Conservation (phyloP, 228 moss, liverwort and hornwort genomes). For the Sphagnum fallax region DNA sequence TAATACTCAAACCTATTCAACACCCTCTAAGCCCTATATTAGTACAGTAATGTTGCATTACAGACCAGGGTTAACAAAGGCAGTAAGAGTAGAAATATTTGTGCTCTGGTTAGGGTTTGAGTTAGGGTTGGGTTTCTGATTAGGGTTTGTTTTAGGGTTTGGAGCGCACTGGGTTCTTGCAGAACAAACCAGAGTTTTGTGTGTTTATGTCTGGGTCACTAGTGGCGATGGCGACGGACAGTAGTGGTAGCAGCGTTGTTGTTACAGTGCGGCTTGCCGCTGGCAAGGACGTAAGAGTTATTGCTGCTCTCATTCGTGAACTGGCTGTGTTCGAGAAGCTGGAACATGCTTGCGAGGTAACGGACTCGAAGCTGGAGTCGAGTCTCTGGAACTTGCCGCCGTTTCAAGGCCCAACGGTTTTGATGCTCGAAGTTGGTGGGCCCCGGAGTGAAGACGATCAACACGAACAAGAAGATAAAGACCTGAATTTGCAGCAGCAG, state of each 20-base stretch:
- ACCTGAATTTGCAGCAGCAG: neutral
- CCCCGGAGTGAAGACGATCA: neutral
- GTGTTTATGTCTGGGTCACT: no score
- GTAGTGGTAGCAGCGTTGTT: conserved; percentile 21
- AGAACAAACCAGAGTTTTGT: no score
- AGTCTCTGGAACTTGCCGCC: conserved; percentile 61
- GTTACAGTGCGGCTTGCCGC: conserved; percentile 61
- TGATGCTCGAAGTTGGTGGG: conserved; percentile 63
- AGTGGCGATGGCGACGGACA: conserved; percentile 10
- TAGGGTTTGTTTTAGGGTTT: no score
- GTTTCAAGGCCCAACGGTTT: conserved; percentile 70
- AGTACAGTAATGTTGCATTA: no score
- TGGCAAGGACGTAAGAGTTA: conserved; percentile 40
- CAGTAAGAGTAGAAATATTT: no score
- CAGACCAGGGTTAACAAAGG: no score
- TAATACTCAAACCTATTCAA: no score
- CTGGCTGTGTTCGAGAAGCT: conserved; percentile 82
- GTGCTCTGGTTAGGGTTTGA: no score
- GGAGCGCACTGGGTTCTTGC: no score
- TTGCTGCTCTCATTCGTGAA: conserved; percentile 57
- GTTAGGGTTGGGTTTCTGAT: no score
- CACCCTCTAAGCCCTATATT: no score
- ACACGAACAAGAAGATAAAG: neutral
- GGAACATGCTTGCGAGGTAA: conserved; percentile 41
- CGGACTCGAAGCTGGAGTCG: conserved; percentile 48